Evolutionary conservation across 2,329 filamentous ascomycete species (phyloP).

Genomic region (Scleromitrula shiraiana): DNA sequence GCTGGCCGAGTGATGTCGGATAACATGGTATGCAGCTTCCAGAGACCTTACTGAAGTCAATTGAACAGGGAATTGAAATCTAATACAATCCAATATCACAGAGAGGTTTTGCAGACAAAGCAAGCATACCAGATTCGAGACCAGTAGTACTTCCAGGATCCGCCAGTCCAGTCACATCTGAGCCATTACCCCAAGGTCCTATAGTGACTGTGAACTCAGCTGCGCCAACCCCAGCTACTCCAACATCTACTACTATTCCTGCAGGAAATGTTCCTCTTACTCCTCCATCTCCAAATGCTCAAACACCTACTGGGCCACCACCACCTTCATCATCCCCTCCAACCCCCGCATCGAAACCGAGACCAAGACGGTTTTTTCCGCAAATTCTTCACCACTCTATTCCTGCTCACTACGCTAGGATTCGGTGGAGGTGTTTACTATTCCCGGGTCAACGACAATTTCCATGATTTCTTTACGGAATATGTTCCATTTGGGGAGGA

Average conservation of each 20-base stretch:
- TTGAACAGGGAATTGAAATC: slow-evolving; percentile 12
- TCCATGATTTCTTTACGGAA: slow-evolving; percentile 98
- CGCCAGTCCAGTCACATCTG: slow-evolving; percentile 29
- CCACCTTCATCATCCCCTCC: slow-evolving; percentile 33
- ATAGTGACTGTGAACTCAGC: slow-evolving; percentile 18
- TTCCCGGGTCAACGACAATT: slow-evolving; percentile 89
- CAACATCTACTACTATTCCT: slow-evolving; percentile 37
- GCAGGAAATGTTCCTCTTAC: slow-evolving; percentile 40
- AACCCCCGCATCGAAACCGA: slow-evolving; percentile 43
- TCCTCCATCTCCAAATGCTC: slow-evolving; percentile 33
- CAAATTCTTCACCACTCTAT: slow-evolving; percentile 66
- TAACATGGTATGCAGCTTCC: slow-evolving; percentile 31
- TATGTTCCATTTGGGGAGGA: slow-evolving; percentile 93
- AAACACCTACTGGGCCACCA: slow-evolving; percentile 31
- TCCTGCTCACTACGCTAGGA: slow-evolving; percentile 66
- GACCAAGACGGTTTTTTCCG: slow-evolving; percentile 62
- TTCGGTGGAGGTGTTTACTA: slow-evolving; percentile 90
- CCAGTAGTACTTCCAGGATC: slow-evolving; percentile 46
- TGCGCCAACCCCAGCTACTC: slow-evolving; percentile 24
- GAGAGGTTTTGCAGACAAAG: slow-evolving; percentile 52
- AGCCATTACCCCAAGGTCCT: slow-evolving; percentile 31
- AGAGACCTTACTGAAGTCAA: slow-evolving; percentile 7
- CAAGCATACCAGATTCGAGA: slow-evolving; percentile 39
- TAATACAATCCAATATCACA: slow-evolving; percentile 32
- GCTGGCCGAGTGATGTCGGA: slow-evolving; percentile 30